These are phyloP conservation scores for Cercospora sesami DNA, from an alignment of 2,329 filamentous ascomycete genomes.

Conservation along the genomic window DNA sequence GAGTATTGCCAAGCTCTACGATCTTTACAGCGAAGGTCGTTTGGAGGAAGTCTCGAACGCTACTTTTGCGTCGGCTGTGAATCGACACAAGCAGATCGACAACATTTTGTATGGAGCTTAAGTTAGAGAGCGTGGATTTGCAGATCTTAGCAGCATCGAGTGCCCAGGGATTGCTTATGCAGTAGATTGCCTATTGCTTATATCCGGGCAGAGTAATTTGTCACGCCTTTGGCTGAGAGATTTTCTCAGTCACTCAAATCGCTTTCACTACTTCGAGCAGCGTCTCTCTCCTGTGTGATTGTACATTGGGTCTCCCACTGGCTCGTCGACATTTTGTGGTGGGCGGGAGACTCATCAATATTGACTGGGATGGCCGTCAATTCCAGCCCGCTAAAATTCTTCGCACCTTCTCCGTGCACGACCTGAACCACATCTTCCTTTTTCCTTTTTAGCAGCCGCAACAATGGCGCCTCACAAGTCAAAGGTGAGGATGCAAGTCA, in stretches of 20 bases:
- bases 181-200: not conserved
- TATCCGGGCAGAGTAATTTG: not conserved
- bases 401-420: not conserved
- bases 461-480: slow-evolving; percentile 26
- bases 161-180: not conserved
- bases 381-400: not conserved
- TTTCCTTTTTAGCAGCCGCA: not conserved
- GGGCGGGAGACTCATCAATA: not conserved
- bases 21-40: slow-evolving; percentile 35
- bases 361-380: not conserved
- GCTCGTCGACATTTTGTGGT: not conserved
- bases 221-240: not conserved
- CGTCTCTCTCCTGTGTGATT: not conserved
- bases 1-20: slow-evolving; percentile 36
- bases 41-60: slow-evolving; percentile 34
- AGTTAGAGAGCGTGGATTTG: no score
- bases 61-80: slow-evolving; percentile 47
- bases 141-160: no score
- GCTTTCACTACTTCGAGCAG: not conserved
- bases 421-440: not conserved
- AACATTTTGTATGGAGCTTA: not conserved
- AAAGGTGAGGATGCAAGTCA: slow-evolving; percentile 16
- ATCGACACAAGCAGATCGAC: slow-evolving; percentile 53
- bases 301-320: not conserved
- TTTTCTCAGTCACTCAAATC: not conserved